A percentile compares a stretch with the other conserved stretches of the same genome.
phyloP scores from a whole-genome alignment of 73 alveolate species.

The Blepharisma japonicum region DNA sequence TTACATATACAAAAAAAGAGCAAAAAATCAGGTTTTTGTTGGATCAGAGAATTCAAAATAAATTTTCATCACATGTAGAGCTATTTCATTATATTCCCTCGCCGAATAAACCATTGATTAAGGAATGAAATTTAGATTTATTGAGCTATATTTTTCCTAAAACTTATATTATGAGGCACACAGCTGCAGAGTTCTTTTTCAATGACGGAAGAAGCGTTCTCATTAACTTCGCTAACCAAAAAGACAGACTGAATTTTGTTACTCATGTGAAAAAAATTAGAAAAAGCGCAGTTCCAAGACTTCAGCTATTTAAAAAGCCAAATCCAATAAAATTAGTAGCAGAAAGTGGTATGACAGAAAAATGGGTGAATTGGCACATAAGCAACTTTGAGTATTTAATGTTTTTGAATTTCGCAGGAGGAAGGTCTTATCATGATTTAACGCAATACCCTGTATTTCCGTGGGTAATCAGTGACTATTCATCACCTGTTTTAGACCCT shows the following conservation, averaged over 20 bases:
- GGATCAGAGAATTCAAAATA: background rate
- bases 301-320: constrained; percentile 28
- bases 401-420: constrained; percentile 79
- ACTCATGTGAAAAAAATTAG: background rate
- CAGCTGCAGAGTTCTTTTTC: constrained; percentile 28
- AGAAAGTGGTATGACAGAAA: constrained; percentile 58
- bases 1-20: background rate
- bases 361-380: constrained; percentile 56
- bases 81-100: background rate
- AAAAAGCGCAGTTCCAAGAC: background rate
- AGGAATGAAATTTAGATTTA: background rate
- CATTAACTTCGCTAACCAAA: background rate
- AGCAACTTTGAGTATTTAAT: constrained; percentile 80
- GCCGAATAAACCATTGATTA: background rate
- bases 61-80: background rate
- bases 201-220: background rate
- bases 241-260: background rate
- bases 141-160: background rate
- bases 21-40: background rate
- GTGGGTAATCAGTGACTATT: constrained; percentile 85
- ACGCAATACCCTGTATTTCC: constrained; percentile 98
- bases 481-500: constrained; percentile 41
- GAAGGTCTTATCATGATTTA: constrained; percentile 84
- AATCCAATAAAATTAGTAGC: constrained; percentile 43
- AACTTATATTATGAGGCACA: background rate